Percentiles rank a stretch among this genome's conserved stretches.
Evolutionary conservation across 2,329 filamentous ascomycete genomes (phyloP).

Genomic region (Penicillium sp.): DNA sequence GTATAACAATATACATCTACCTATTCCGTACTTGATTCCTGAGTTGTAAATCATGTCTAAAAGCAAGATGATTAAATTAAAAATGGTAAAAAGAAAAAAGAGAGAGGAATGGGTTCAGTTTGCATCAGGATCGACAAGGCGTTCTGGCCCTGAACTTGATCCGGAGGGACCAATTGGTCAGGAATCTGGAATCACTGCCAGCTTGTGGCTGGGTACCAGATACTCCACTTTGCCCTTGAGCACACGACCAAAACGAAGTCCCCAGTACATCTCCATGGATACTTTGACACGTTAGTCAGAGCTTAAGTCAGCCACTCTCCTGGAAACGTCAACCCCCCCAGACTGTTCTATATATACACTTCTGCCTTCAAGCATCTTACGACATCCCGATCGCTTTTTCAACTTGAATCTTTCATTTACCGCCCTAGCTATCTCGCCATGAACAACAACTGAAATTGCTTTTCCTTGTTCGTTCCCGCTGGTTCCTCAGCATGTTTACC

Average conservation of each 20-base stretch:
- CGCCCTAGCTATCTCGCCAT: slow-evolving; percentile 16
- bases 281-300: slow-evolving; percentile 6
- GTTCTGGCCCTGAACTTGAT: slow-evolving; percentile 21
- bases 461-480: background rate
- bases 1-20: no score
- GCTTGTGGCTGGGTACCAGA: slow-evolving; percentile 6
- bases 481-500: slow-evolving; percentile 29
- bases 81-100: no score
- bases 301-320: slow-evolving; percentile 27
- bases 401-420: slow-evolving; percentile 4
- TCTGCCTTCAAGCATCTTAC: slow-evolving; percentile 4
- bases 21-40: no score
- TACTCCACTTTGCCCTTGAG: slow-evolving; percentile 7
- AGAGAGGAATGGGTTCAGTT: background rate
- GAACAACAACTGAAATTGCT: slow-evolving; percentile 15
- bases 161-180: slow-evolving; percentile 17
- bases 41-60: background rate
- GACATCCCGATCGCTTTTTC: slow-evolving; percentile 9
- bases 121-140: slow-evolving; percentile 14
- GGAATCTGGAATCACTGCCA: background rate
- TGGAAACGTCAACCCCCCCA: slow-evolving; percentile 21
- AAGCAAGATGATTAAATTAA: background rate
- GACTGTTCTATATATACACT: slow-evolving; percentile 16
- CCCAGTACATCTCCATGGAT: background rate
- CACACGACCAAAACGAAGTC: slow-evolving; percentile 4